Evolutionary conservation across 441 rosid species (phyloP).

Genomic region (Isatis lusitanica): DNA sequence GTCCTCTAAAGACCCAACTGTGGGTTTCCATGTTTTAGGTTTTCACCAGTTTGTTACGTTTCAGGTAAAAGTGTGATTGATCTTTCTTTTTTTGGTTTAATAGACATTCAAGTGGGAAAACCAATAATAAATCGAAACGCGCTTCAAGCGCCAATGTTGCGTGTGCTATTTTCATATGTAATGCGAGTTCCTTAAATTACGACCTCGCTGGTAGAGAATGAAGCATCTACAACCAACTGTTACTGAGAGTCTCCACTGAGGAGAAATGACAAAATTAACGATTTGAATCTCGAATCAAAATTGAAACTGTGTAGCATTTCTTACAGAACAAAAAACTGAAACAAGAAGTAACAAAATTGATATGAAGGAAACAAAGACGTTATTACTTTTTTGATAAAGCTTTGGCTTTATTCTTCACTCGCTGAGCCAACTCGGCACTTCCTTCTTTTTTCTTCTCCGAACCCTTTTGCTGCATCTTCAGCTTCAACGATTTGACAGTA

Average conservation of each 20-base stretch:
- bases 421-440: constrained; percentile 20
- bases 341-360: background rate
- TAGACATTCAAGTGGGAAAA: constrained; percentile 12
- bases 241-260: background rate
- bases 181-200: background rate
- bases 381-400: constrained; percentile 15
- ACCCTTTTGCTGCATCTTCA: constrained; percentile 44
- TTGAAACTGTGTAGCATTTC: background rate
- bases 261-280: background rate
- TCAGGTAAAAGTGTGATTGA: constrained; percentile 26
- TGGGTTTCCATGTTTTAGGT: constrained; percentile 38
- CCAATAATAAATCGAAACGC: constrained; percentile 13
- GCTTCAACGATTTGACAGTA: constrained; percentile 69
- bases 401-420: constrained; percentile 34
- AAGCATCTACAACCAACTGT: background rate
- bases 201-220: background rate
- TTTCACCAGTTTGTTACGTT: constrained; percentile 21
- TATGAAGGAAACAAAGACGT: constrained; percentile 4
- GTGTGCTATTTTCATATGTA: background rate
- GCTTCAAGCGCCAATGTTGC: constrained; percentile 1
- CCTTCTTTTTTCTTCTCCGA: background rate
- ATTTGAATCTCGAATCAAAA: background rate
- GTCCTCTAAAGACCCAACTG: constrained; percentile 8
- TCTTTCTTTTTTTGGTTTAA: background rate
- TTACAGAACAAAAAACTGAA: background rate